Evolutionary conservation across 306 rosid genomes (phyloP).

Genomic region (Vachellia pachyceras): DNA sequence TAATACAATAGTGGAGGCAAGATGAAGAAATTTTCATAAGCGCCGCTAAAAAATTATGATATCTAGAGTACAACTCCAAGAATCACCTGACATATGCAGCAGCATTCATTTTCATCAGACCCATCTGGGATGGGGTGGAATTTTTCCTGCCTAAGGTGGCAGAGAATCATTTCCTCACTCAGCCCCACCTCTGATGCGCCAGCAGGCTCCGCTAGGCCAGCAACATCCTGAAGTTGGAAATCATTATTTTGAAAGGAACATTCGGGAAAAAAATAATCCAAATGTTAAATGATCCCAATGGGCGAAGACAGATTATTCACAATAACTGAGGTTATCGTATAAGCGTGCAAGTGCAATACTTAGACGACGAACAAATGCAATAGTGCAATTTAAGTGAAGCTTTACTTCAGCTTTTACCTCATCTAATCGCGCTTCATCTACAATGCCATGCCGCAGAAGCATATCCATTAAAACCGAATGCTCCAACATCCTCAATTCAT

Average conservation of each 20-base stretch:
- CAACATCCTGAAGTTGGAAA: slow-evolving; percentile 14
- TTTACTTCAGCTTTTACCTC: slow-evolving; percentile 38
- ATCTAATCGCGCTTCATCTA: background rate
- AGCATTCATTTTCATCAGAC: slow-evolving; percentile 11
- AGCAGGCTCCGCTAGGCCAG: background rate
- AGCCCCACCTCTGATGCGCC: background rate
- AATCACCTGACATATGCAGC: slow-evolving; percentile 44
- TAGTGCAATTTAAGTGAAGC: slow-evolving; percentile 2
- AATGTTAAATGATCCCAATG: background rate
- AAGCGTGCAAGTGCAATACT: background rate
- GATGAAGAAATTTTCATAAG: background rate
- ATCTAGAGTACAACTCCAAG: background rate
- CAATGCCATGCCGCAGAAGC: background rate
- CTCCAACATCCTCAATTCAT: slow-evolving; percentile 7
- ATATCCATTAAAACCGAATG: background rate
- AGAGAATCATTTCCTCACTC: slow-evolving; percentile 1
- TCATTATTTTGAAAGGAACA: background rate
- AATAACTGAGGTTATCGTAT: too few relatives aligned
- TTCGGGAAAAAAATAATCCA: background rate
- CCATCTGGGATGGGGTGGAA: background rate
- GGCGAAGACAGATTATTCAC: background rate
- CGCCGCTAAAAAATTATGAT: background rate
- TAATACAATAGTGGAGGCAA: background rate
- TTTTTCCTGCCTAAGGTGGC: background rate
- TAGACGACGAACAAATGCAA: background rate